phyloP scores from a whole-genome alignment of 108 stramenopile genomes.

The Aurantiochytrium sp. region DNA sequence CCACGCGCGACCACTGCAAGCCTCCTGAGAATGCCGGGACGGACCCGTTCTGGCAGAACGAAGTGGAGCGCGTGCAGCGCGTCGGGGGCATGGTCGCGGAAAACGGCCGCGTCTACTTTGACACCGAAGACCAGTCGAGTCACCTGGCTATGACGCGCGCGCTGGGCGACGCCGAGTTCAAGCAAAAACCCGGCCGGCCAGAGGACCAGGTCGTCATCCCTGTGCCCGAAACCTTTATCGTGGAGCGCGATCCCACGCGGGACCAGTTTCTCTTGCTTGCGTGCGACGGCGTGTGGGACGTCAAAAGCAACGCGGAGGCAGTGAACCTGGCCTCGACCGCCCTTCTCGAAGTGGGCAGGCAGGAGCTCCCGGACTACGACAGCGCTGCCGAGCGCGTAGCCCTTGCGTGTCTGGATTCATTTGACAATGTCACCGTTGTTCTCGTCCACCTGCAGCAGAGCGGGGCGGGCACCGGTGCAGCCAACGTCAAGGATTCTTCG shows the following conservation, averaged over 20 bases:
- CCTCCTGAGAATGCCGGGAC: neutral
- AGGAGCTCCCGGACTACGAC: neutral
- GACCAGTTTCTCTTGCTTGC: neutral
- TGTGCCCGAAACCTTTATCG: neutral
- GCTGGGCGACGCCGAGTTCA: neutral
- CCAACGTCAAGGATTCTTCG: neutral
- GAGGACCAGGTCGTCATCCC: neutral
- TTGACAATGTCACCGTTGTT: slow-evolving; percentile 6
- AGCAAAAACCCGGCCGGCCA: neutral
- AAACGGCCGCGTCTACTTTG: neutral
- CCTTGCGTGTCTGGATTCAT: neutral
- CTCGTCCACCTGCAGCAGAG: neutral
- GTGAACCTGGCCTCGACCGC: neutral
- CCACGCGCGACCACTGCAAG: neutral
- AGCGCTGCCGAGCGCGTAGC: neutral
- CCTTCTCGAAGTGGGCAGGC: neutral
- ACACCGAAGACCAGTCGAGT: neutral
- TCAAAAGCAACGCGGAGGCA: neutral
- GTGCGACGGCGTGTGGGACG: slow-evolving; percentile 10
- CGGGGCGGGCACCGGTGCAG: neutral
- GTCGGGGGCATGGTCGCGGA: neutral
- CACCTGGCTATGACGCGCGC: slow-evolving; percentile 27
- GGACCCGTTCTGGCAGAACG: neutral
- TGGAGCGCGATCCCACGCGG: neutral
- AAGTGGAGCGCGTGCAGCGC: neutral